Evolutionary conservation across 306 rosid genomes (phyloP).

Genomic region (Castanea crenata): DNA sequence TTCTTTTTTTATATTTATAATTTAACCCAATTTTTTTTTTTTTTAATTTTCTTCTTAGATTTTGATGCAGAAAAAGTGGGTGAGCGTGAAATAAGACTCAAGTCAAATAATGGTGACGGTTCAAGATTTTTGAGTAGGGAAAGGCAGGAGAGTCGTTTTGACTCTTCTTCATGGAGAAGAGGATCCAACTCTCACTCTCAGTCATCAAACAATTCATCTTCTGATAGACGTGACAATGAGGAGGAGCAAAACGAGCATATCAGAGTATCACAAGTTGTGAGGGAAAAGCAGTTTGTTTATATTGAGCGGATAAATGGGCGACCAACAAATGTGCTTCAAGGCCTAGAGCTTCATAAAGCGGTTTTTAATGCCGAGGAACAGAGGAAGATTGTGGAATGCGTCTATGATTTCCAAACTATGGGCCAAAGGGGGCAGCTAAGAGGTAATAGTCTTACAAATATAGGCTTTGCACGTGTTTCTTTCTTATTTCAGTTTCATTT

Average conservation of each 20-base stretch:
- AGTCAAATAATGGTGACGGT: neutral
- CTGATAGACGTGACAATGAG: no score
- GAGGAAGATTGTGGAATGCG: slow-evolving; percentile 32
- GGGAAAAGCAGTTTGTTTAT: slow-evolving; percentile 24
- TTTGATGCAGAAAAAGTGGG: neutral
- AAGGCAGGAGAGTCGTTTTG: slow-evolving; percentile 9
- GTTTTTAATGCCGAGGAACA: slow-evolving; percentile 51
- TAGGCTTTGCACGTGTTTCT: no score
- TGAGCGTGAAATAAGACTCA: neutral
- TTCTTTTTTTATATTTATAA: no score
- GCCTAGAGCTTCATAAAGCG: slow-evolving; percentile 45
- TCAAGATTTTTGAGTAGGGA: neutral
- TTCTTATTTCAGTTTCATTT: no score
- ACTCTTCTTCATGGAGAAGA: neutral
- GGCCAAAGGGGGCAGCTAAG: slow-evolving; percentile 44
- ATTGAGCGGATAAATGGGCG: slow-evolving; percentile 29
- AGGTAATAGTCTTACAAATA: slow-evolving; percentile 22
- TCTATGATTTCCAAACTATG: slow-evolving; percentile 38
- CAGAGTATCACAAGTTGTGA: slow-evolving; percentile 26
- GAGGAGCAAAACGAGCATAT: slow-evolving; percentile 32
- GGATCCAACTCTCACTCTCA: neutral
- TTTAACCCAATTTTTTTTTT: neutral
- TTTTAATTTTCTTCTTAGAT: no score
- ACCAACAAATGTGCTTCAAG: slow-evolving; percentile 36
- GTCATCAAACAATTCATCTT: neutral